Base-by-base conservation (phyloP, 1,139 yeast genomes). In the Wickerhamomyces sp. region DNA sequence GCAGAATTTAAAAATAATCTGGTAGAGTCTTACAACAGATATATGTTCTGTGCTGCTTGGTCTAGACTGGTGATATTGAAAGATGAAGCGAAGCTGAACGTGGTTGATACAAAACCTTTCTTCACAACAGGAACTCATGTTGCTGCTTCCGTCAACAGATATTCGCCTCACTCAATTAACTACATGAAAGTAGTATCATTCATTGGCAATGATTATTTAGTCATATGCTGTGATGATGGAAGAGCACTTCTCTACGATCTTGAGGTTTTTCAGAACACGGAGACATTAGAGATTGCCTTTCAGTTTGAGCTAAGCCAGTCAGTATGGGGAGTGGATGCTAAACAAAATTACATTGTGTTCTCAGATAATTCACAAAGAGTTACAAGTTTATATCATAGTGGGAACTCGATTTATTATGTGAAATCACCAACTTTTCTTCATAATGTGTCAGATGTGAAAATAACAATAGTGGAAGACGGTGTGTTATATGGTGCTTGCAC, bases 251-350 rank as follows among this genome's bases (percentile, higher is more conserved):
- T 80, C 0, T 79, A 75, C 67, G 56, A 59, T 27, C 50, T 67
- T 7, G 62, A 61, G 14, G 0, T 55, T 38, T n/a, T 31, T 55
- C 3, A 21, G 29, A 27, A 24, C 9, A 20, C 29, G 25, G 30
- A 34, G 7, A 17, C 13, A 27, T 20, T 28, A 32, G 10, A 45
- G 9, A 71, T 80, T 1, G 68, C 63, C 37, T 61, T 64, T 35
- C 60, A 58, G 17, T 38, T 79, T 7, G 63, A 64, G 26, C 47
- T 70, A 41, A 63, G 63, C 25, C 59, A 74, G 2, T 78, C 87
- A 1, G 76, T 73, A 0, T 83, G 92, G 92, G 89, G 89, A 0
- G 54, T 79, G 17, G 86, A 78, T 49, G 59, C 58, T 19, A 45
- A 65, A 51, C 70, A 64, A 37, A 58, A 69, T 42, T 46, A 76